Evolutionary conservation across 108 stramenopile species (phyloP), one percentile per base, ranked within the genome.

Genomic region (Nitzschia sp.): DNA sequence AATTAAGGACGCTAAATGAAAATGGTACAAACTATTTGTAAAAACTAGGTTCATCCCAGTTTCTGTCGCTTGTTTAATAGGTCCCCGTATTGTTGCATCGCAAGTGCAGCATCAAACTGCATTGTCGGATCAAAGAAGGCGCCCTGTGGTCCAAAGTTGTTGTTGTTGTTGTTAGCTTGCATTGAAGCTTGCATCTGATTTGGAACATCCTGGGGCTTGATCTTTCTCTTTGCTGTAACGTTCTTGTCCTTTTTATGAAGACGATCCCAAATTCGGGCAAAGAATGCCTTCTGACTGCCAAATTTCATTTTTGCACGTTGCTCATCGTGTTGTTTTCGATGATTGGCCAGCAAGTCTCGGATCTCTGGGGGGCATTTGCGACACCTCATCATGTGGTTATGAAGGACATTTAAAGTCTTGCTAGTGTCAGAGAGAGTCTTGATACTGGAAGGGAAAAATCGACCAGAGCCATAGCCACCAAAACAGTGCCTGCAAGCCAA

Each of bases 241-340:
- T 66, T 53, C 5, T 61, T 57, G 57, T 72, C 67, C 24, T 83
- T 83, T 15, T 78, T 71, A 53, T 92, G 91, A 14, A 92, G 65
- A 9, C 91, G 80, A 39, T 78, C 75, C 91, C 91, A 92, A 52
- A 92, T 86, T 24, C 81, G 73, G 21, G 84, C 84, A 65, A 92
- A 92, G 70, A 92, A 92, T 22, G 91, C 87, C 66, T 92, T 92
- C 65, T 92, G 91, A 41, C 77, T 79, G 22, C 91, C 91, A 71
- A 89, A 92, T 53, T 89, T 92, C 87, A 87, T 87, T 22, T 87
- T 87, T 15, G 81, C 72, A 7, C 91, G 78, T 72, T 92, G 83
- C 15, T 82, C 84, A 39, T 92, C 88, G 46, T 91, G 90, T 40
- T 58, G 51, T 25, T 46, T 73, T 39, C 84, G 84, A 15, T 75